phyloP scores from a whole-genome alignment of 306 rosid genomes.

The Glycine tomentella region DNA sequence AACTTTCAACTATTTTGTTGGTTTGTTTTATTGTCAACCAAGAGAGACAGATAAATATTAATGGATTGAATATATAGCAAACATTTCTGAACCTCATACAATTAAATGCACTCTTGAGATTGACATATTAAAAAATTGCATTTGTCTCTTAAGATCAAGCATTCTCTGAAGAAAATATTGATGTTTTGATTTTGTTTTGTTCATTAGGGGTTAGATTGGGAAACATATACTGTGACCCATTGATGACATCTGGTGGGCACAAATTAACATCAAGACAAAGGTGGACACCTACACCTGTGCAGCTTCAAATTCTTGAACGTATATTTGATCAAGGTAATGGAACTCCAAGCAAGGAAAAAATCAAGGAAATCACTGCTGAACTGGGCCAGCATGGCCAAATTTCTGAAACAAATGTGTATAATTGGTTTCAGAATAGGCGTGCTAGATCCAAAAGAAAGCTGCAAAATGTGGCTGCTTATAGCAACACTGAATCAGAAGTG shows the following conservation, averaged over 20 bases:
- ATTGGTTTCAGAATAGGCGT: conserved; percentile 98
- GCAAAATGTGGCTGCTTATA: conserved; percentile 60
- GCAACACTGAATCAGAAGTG: conserved; percentile 77
- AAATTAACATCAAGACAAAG: conserved; percentile 91
- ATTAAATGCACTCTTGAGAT: not conserved
- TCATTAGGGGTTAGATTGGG: conserved; percentile 87
- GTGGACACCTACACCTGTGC: conserved; percentile 95
- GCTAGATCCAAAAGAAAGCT: conserved; percentile 92
- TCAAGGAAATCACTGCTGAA: conserved; percentile 88
- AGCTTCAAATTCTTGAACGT: conserved; percentile 92
- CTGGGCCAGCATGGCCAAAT: conserved; percentile 93
- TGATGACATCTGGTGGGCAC: conserved; percentile 82
- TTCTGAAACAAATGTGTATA: conserved; percentile 92
- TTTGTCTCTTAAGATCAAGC: not conserved
- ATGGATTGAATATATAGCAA: not conserved
- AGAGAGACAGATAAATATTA: not conserved
- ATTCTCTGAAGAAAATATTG: conserved; percentile 30
- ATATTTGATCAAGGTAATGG: conserved; percentile 89
- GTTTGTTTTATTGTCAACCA: not conserved
- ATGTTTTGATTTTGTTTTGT: conserved; percentile 9
- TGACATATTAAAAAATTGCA: too few species aligned
- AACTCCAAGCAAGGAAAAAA: conserved; percentile 95
- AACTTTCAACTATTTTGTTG: conserved; percentile 7
- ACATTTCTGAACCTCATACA: not conserved
- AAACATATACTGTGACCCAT: conserved; percentile 79